Conservation (phyloP, 2,329 filamentous ascomycete genomes). For the Cladosporium halotolerans region DNA sequence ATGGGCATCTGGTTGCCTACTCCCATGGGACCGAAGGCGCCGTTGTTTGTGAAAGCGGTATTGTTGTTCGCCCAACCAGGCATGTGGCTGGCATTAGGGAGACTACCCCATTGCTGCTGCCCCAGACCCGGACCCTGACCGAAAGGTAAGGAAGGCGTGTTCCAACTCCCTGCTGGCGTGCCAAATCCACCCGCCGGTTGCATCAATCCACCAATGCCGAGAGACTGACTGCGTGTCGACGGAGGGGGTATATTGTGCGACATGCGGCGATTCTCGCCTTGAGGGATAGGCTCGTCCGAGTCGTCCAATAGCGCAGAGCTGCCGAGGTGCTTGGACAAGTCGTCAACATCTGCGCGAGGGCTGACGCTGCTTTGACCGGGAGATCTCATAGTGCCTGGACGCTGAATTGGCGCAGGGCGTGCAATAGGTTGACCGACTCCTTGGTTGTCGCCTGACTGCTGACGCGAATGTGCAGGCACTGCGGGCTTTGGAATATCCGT, state of each 20-base stretch:
- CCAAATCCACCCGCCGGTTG: conserved; percentile 22
- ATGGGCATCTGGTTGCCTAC: conserved; percentile 21
- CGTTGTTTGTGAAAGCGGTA: conserved; percentile 38
- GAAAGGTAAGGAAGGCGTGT: conserved; percentile 36
- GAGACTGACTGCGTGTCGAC: conserved; percentile 15
- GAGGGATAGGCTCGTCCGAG: conserved; percentile 58
- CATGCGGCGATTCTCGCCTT: conserved; percentile 33
- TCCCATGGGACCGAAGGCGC: conserved; percentile 45
- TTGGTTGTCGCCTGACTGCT: conserved; percentile 62
- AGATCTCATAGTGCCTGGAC: conserved; percentile 67
- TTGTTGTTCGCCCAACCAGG: conserved; percentile 18
- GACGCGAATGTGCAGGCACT: conserved; percentile 59
- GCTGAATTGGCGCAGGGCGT: conserved; percentile 70
- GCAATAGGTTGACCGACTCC: conserved; percentile 66
- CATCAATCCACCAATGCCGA: conserved; percentile 18
- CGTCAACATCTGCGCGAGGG: conserved; percentile 48
- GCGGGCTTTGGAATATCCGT: conserved; percentile 35
- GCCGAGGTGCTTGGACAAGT: conserved; percentile 61
- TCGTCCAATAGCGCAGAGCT: conserved; percentile 80
- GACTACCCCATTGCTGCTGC: conserved; percentile 35
- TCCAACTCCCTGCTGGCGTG: conserved; percentile 34
- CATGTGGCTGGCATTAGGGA: conserved; percentile 26
- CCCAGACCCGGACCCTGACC: conserved; percentile 30
- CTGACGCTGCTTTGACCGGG: conserved; percentile 40
- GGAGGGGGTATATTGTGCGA: conserved; percentile 31